phyloP scores from a whole-genome alignment of 768 basidiomycete species.

The Cystobasidium onofrii region DNA sequence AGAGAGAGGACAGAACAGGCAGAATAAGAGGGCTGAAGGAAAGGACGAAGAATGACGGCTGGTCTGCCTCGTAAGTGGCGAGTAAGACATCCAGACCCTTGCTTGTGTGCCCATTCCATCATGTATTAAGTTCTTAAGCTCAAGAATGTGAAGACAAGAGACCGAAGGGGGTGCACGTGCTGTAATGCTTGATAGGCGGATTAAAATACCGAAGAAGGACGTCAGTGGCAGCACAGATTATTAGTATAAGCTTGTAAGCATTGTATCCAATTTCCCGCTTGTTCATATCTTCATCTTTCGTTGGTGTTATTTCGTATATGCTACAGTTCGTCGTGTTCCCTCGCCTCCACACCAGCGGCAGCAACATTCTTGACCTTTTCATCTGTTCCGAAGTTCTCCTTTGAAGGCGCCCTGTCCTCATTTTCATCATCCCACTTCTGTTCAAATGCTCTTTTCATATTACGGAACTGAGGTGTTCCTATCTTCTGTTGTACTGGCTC shows the following conservation, averaged over 20 bases:
- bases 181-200: not conserved
- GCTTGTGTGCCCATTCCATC: not conserved
- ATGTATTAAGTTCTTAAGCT: not conserved
- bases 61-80: not conserved
- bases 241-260: not conserved
- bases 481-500: not conserved
- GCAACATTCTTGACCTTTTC: not conserved
- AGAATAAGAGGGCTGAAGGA: not conserved
- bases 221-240: not conserved
- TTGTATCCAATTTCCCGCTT: not conserved
- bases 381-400: not conserved
- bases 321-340: slow-evolving; percentile 1
- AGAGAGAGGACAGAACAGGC: not conserved
- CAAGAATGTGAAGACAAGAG: not conserved
- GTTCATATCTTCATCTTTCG: not conserved
- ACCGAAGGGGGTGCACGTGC: not conserved
- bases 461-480: slow-evolving; percentile 9
- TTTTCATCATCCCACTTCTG: slow-evolving; percentile 13
- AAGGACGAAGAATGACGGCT: not conserved
- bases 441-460: slow-evolving; percentile 18
- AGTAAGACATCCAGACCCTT: not conserved
- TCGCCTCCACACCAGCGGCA: not conserved
- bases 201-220: not conserved
- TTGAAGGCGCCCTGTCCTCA: not conserved
- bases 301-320: not conserved